Percentiles rank a stretch among this genome's conserved stretches.
Conservation (phyloP, 1,284 basidiomycete species). For the Cronartium quercuum region DNA sequence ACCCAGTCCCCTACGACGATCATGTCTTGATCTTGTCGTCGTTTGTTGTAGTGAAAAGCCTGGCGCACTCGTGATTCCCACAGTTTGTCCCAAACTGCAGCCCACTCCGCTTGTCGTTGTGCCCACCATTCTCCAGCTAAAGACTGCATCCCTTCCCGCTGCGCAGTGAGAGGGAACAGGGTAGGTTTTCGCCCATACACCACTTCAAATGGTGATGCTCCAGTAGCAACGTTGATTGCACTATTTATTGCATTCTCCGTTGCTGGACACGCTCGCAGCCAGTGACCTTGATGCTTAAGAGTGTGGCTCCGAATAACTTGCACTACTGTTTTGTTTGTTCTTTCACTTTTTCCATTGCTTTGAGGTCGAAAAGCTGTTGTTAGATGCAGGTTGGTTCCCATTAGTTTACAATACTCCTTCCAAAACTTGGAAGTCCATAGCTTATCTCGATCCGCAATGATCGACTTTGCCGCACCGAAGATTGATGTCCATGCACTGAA, state of each 20-base stretch:
- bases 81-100: neutral
- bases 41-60: neutral
- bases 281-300: neutral
- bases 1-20: no score
- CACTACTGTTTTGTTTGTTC: slow-evolving; percentile 2
- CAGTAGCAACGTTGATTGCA: neutral
- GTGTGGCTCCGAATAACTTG: neutral
- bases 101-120: neutral
- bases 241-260: no score
- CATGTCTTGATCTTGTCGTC: neutral
- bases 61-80: neutral
- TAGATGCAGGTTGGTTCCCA: neutral
- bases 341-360: neutral
- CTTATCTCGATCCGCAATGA: neutral
- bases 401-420: no score
- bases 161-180: neutral
- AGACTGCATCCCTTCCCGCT: no score
- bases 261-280: neutral
- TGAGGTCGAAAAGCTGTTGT: neutral
- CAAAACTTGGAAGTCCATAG: neutral
- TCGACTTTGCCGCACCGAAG: neutral
- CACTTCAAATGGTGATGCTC: neutral
- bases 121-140: no score
- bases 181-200: neutral
- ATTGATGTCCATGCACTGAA: neutral